Evolutionary conservation across 1,139 yeast species (phyloP).

Genomic region (Pneumocystis murina): DNA sequence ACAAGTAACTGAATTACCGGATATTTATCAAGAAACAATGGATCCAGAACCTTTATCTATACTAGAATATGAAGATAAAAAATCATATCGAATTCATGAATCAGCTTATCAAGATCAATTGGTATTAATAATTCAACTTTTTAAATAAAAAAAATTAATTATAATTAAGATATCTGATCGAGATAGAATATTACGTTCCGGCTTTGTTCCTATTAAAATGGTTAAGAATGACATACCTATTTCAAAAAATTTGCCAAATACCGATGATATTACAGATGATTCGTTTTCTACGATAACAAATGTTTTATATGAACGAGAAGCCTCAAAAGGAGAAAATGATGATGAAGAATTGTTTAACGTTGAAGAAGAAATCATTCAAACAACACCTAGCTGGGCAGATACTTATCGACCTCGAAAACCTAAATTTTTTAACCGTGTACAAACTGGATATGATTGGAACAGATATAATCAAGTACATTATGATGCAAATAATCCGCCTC

Average conservation of each 20-base stretch:
- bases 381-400: conserved; percentile 1
- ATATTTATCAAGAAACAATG: background rate
- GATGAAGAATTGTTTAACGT: conserved; percentile 18
- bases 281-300: conserved; percentile 6
- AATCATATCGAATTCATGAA: background rate
- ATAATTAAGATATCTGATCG: background rate
- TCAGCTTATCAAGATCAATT: background rate
- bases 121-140: background rate
- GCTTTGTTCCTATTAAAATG: background rate
- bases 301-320: conserved; percentile 13
- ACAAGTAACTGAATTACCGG: background rate
- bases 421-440: conserved; percentile 22
- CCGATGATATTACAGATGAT: background rate
- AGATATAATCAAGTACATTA: conserved; percentile 26
- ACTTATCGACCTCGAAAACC: conserved; percentile 19
- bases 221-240: background rate
- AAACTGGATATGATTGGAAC: conserved; percentile 28
- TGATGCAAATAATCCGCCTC: conserved; percentile 26
- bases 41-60: background rate
- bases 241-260: background rate
- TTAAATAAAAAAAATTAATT: background rate
- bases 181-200: background rate
- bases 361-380: conserved; percentile 13
- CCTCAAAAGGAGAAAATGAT: conserved; percentile 12
- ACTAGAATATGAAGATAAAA: background rate